A percentile compares a stretch with the other conserved stretches of the same genome.
Evolutionary conservation across 108 stramenopile genomes (phyloP).

Genomic region (Skeletonema tropicum): DNA sequence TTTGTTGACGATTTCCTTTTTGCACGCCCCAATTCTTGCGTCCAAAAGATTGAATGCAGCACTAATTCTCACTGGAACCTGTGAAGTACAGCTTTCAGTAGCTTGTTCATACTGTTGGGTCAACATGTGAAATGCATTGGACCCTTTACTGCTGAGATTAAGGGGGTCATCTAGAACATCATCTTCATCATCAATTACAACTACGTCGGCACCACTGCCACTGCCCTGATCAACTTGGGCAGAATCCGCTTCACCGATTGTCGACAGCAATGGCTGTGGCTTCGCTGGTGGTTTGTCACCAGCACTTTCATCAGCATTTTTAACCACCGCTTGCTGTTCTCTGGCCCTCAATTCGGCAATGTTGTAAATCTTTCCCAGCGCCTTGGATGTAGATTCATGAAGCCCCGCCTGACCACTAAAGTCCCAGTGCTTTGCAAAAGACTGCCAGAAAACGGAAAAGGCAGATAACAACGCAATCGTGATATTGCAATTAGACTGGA

Average conservation of each 20-base stretch:
- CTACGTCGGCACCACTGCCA: too few relatives aligned
- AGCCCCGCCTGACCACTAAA: neutral
- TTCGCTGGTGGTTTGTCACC: too few relatives aligned
- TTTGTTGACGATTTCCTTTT: neutral
- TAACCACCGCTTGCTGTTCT: neutral
- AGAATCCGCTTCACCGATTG: neutral
- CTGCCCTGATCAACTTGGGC: neutral
- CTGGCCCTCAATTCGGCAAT: neutral
- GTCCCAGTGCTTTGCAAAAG: conserved; percentile 3
- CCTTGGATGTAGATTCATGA: neutral
- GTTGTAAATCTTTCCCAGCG: neutral
- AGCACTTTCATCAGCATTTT: neutral
- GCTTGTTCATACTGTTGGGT: conserved; percentile 8
- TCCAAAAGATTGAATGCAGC: neutral
- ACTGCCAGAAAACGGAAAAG: conserved; percentile 9
- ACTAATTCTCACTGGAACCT: neutral
- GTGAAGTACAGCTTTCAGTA: neutral
- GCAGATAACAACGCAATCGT: neutral
- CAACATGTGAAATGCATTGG: neutral
- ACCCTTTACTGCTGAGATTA: neutral
- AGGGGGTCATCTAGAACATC: too few relatives aligned
- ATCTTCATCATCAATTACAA: neutral
- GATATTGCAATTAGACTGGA: neutral
- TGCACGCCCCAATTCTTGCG: neutral
- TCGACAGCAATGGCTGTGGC: neutral